Evolutionary conservation across 148 eudicot genomes (phyloP), one percentile per base, ranked within the genome.

Genomic region (Rhododendron simsii): DNA sequence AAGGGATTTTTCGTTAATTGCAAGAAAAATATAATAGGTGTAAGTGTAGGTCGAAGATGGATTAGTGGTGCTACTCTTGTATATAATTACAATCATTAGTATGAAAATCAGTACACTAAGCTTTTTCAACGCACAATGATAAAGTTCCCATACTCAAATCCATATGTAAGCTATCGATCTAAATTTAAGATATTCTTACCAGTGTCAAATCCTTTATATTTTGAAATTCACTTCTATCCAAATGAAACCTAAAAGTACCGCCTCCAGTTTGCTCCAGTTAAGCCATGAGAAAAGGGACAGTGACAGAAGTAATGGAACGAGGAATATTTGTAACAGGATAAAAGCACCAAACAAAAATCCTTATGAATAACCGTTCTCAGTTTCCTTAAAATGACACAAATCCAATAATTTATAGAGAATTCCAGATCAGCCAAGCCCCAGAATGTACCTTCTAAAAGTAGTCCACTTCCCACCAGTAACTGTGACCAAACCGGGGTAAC

Each of bases 381-480:
- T 41, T 26, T 23, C 61, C 81, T 45, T 61, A 76, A 12, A 86
- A 47, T 41, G 57, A 71, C 2, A 33, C 81, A 55, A 77, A 65
- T 30, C 21, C 23, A 53, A 51, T 4, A 81, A 2, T 23, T 35
- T 50, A 50, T 57, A 30, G 9, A 37, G 77, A 23, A 44, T 18
- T 1, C 67, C n/a, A 77, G 50, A 85, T n/a, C 16, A 85, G 77
- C 80, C 85, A 83, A 55, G 15, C 37, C 33, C 13, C 33, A 69
- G 75, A 30, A 9, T 76, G 47, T 91, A 94, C 98, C 98, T 92
- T 91, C 99, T 94, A 87, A 95, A 95, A 12, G 99, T 97, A 23
- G 99, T 97, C 99, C 99, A 97, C 88, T 95, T 97, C 87, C 99
- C 99, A 93, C 99, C 99, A 39, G 99, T 94, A 57, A 97, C 94